Evolutionary conservation across 2,329 filamentous ascomycete species (phyloP).

Genomic region (Hansfordia pulvinata): DNA sequence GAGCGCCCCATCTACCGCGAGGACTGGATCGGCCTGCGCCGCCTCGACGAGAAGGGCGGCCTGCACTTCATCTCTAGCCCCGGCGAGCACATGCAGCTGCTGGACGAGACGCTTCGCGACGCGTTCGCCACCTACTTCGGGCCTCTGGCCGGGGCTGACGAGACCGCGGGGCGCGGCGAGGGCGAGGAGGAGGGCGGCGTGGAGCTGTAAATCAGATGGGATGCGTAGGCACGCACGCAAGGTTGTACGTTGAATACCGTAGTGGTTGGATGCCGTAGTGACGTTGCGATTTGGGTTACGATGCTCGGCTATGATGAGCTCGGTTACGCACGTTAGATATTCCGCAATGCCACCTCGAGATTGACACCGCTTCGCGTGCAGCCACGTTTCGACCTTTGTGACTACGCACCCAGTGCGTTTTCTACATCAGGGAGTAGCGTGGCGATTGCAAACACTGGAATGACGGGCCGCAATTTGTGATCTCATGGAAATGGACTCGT

Average conservation of each 20-base stretch:
- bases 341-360: too few relatives aligned
- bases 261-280: conserved; percentile 1
- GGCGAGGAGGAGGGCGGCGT: conserved; percentile 9
- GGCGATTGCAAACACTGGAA: too few relatives aligned
- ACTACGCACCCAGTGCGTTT: too few relatives aligned
- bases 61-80: conserved; percentile 60
- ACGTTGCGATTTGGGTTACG: too few relatives aligned
- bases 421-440: too few relatives aligned
- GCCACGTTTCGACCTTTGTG: too few relatives aligned
- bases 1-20: conserved; percentile 66
- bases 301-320: too few relatives aligned
- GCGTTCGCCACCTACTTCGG: conserved; percentile 58
- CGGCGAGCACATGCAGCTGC: conserved; percentile 75
- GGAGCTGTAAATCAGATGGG: conserved; percentile 21
- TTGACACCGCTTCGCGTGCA: too few relatives aligned
- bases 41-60: conserved; percentile 65
- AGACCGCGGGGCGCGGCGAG: conserved; percentile 15
- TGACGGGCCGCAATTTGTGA: too few relatives aligned
- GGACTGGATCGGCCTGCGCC: conserved; percentile 83
- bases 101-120: conserved; percentile 48
- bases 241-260: too few relatives aligned
- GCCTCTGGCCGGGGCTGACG: conserved; percentile 27
- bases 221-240: background rate
- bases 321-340: too few relatives aligned
- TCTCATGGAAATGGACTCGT: too few relatives aligned